Conservation (phyloP, 371 early-diverging fungal species). For the Mortierella sp. region DNA sequence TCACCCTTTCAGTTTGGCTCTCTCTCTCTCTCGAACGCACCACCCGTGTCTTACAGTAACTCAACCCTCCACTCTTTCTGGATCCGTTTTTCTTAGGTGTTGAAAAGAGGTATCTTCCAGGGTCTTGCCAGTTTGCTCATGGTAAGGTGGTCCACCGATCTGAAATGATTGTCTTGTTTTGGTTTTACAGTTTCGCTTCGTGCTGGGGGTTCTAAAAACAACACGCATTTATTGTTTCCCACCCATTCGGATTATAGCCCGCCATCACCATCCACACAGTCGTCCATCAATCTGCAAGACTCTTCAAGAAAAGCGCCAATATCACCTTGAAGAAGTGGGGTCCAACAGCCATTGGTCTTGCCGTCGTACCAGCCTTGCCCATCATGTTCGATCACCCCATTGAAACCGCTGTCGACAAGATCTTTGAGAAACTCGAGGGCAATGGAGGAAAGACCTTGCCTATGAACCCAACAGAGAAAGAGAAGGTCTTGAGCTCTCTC, state of each 20-base stretch:
- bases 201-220: no score
- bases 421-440: slow-evolving; percentile 62
- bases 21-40: no score
- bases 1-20: neutral
- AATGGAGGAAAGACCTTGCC: slow-evolving; percentile 52
- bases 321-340: slow-evolving; percentile 68
- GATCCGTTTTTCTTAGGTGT: slow-evolving; percentile 24
- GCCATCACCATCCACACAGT: slow-evolving; percentile 78
- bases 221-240: no score
- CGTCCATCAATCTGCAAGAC: slow-evolving; percentile 74
- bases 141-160: slow-evolving; percentile 5
- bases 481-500: slow-evolving; percentile 37
- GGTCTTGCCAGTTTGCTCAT: slow-evolving; percentile 76
- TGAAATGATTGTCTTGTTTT: neutral
- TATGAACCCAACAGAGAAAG: slow-evolving; percentile 48
- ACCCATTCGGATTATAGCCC: slow-evolving; percentile 46
- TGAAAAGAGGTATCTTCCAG: slow-evolving; percentile 79
- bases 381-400: slow-evolving; percentile 80
- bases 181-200: neutral
- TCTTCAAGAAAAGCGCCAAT: slow-evolving; percentile 66
- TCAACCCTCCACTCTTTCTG: neutral
- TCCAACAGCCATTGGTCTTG: slow-evolving; percentile 75
- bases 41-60: no score
- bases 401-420: slow-evolving; percentile 72
- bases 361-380: slow-evolving; percentile 76